Evolutionary conservation across 108 stramenopile species (phyloP).

Genomic region (Cyclotella choctawhatcheeana): DNA sequence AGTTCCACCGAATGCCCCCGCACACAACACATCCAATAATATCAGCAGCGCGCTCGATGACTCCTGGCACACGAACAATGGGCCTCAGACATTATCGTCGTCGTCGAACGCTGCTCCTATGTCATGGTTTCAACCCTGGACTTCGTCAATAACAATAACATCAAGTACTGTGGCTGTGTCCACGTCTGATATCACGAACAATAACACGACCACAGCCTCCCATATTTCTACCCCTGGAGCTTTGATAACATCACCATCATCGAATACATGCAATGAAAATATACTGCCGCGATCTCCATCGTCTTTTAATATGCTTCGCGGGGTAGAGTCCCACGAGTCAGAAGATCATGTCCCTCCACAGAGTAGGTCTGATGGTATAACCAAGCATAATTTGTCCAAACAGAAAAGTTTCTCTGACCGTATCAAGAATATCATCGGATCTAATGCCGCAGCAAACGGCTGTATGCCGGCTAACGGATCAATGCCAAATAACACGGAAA

Average conservation of each 20-base stretch:
- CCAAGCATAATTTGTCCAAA: neutral
- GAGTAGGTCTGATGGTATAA: neutral
- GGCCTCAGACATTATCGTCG: constrained; percentile 4
- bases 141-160: constrained; percentile 17
- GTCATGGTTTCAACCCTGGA: constrained; percentile 47
- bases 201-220: neutral
- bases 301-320: constrained; percentile 18
- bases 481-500: neutral
- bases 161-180: neutral
- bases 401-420: neutral
- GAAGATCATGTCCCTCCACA: neutral
- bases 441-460: neutral
- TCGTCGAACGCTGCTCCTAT: constrained; percentile 11
- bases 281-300: constrained; percentile 8
- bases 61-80: constrained; percentile 30
- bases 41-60: constrained; percentile 5
- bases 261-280: neutral
- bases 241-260: neutral
- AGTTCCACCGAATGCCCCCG: neutral
- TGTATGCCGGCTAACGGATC: neutral
- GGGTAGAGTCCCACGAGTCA: constrained; percentile 14
- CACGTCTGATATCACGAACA: neutral
- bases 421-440: neutral
- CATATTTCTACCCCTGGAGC: neutral
- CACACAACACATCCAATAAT: constrained; percentile 4